These are phyloP conservation scores for Thamnidium elegans DNA, from an alignment of 192 early-diverging fungal genomes.

Conservation along the genomic window DNA sequence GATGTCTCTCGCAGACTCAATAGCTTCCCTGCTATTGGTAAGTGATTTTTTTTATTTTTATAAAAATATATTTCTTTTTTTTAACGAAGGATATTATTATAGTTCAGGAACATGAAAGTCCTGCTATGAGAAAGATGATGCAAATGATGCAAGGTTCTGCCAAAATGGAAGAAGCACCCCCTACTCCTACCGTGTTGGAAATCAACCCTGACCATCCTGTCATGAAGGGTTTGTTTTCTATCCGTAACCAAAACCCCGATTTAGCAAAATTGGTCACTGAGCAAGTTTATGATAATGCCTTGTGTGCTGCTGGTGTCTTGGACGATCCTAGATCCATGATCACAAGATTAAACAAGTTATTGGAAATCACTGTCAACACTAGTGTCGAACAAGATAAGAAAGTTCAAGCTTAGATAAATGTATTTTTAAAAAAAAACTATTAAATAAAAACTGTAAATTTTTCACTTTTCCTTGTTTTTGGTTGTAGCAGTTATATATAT, in stretches of 20 bases:
- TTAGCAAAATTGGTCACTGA: conserved; percentile 66
- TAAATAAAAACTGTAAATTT: too few relatives aligned
- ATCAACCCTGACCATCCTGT: conserved; percentile 71
- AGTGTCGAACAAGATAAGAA: conserved; percentile 32
- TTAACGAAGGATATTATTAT: neutral
- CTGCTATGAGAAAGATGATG: conserved; percentile 67
- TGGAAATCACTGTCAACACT: conserved; percentile 41
- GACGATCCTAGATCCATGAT: conserved; percentile 78
- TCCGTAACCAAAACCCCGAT: conserved; percentile 55
- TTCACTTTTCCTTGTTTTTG: too few relatives aligned
- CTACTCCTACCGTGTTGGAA: conserved; percentile 67
- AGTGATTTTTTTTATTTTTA: conserved; percentile 11
- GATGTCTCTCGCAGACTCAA: conserved; percentile 69
- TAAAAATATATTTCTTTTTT: neutral
- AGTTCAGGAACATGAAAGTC: conserved; percentile 71
- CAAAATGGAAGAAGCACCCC: conserved; percentile 48
- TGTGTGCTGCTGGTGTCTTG: conserved; percentile 73
- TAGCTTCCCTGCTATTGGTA: conserved; percentile 67
- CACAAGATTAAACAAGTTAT: conserved; percentile 62
- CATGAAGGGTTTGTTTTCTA: conserved; percentile 60
- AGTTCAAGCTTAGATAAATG: too few relatives aligned
- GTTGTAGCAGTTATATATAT: too few relatives aligned
- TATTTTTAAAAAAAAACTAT: too few relatives aligned
- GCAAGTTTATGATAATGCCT: conserved; percentile 74
- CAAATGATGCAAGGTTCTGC: conserved; percentile 61